Conservation (phyloP, 2,329 filamentous ascomycete species). For the Blastomyces parvus region DNA sequence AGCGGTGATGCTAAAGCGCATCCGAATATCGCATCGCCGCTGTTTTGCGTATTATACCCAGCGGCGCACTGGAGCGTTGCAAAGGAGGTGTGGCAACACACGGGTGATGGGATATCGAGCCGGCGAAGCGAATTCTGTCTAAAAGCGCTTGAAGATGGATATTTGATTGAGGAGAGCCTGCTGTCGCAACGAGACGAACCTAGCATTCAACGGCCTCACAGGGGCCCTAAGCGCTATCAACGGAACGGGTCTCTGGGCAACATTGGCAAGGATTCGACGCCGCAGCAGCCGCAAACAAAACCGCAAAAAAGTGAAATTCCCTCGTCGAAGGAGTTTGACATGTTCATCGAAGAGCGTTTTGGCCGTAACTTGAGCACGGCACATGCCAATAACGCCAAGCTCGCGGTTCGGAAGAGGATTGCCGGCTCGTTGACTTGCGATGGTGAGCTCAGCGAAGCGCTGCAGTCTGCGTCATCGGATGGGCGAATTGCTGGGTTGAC, state of each 20-base stretch:
- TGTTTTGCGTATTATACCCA: constrained; percentile 64
- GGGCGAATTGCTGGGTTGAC: constrained; percentile 49
- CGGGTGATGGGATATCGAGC: constrained; percentile 85
- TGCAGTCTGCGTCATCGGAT: constrained; percentile 34
- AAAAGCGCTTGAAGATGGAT: constrained; percentile 58
- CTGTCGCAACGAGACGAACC: constrained; percentile 16
- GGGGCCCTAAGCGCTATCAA: constrained; percentile 75
- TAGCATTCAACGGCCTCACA: constrained; percentile 32
- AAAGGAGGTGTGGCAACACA: constrained; percentile 98
- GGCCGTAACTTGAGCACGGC: constrained; percentile 79
- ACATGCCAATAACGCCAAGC: constrained; percentile 69
- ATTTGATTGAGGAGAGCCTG: constrained; percentile 46
- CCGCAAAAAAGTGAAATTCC: constrained; percentile 18
- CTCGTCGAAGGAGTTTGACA: constrained; percentile 53
- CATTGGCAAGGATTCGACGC: constrained; percentile 27
- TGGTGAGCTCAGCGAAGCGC: constrained; percentile 53
- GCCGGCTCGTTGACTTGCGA: constrained; percentile 72
- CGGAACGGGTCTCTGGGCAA: constrained; percentile 47
- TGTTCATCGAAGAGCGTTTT: constrained; percentile 88
- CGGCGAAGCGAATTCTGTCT: constrained; percentile 85
- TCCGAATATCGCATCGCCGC: constrained; percentile 47
- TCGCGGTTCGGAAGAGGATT: constrained; percentile 78
- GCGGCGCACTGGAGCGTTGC: constrained; percentile 58
- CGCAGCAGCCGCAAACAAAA: constrained; percentile 13
- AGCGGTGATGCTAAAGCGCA: constrained; percentile 24